Conservation (phyloP, 345 rosid species). For the Syzygium grande region DNA sequence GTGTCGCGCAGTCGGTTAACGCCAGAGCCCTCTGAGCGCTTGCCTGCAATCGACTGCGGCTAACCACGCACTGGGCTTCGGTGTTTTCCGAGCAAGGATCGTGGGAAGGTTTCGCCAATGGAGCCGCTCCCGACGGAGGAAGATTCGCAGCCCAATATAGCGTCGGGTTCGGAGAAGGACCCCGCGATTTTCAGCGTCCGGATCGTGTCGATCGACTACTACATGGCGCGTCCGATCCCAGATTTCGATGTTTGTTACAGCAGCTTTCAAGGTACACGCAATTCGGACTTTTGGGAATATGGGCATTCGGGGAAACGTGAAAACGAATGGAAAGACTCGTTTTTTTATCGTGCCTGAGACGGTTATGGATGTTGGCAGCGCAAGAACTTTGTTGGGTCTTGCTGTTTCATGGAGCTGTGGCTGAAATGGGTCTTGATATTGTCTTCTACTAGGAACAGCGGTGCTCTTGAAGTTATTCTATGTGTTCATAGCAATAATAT, state of each 20-base stretch:
- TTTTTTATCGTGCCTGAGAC: neutral
- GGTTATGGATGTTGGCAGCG: neutral
- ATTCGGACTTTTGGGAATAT: neutral
- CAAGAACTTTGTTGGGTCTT: neutral
- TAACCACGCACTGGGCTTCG: neutral
- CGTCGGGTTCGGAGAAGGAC: neutral
- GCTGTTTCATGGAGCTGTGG: neutral
- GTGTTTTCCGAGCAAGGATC: neutral
- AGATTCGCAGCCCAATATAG: conserved; percentile 27
- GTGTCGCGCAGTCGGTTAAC: neutral
- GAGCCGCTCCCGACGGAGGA: conserved; percentile 21
- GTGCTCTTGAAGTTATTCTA: neutral
- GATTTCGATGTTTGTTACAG: conserved; percentile 66
- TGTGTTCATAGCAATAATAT: neutral
- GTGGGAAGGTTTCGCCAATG: neutral
- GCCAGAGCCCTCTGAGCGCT: neutral
- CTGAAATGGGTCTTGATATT: neutral
- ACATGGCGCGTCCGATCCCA: conserved; percentile 80
- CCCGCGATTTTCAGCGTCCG: conserved; percentile 64
- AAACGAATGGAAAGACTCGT: neutral
- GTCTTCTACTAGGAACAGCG: neutral
- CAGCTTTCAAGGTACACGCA: conserved; percentile 62
- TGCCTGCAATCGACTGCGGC: neutral
- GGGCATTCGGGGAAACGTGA: neutral
- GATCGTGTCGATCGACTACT: conserved; percentile 75